A percentile compares a stretch with the other conserved stretches of the same genome.
phyloP scores from a whole-genome alignment of 2,329 filamentous ascomycete genomes.

The Neofusicoccum cordaticola region DNA sequence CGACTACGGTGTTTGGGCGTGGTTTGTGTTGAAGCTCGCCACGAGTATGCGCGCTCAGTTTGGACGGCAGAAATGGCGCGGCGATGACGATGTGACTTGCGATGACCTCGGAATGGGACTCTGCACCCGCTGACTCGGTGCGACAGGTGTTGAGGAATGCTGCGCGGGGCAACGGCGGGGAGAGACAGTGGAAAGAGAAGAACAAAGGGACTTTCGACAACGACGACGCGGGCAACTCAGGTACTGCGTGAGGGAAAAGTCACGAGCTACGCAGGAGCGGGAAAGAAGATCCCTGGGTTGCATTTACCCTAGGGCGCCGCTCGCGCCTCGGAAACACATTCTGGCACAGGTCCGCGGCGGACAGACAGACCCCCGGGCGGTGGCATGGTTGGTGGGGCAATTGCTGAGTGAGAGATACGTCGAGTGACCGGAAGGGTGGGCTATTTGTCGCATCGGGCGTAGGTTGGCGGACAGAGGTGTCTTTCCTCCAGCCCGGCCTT shows the following conservation, averaged over 20 bases:
- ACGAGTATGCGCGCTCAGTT: not conserved
- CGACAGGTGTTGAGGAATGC: not conserved
- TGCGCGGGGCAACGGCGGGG: not conserved
- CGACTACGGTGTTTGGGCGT: not conserved
- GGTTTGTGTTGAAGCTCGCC: not conserved
- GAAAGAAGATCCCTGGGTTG: not conserved
- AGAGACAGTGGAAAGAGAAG: not conserved
- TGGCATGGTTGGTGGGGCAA: constrained; percentile 8
- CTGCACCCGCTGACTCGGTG: not conserved
- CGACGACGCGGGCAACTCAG: not conserved
- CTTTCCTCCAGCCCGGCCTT: not conserved
- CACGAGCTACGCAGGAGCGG: not conserved
- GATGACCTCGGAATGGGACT: not conserved
- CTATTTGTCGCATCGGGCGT: constrained; percentile 12
- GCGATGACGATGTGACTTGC: not conserved
- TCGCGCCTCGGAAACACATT: not conserved
- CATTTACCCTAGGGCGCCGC: not conserved
- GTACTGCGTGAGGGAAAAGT: not conserved
- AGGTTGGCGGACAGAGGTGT: not conserved
- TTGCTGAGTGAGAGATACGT: not conserved
- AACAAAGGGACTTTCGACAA: not conserved
- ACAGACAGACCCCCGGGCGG: not conserved
- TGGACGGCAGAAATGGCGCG: not conserved
- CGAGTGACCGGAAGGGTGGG: not conserved
- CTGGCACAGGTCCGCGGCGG: not conserved